phyloP scores from a whole-genome alignment of 2,329 filamentous ascomycete species.

The Aspergillus clavatus region DNA sequence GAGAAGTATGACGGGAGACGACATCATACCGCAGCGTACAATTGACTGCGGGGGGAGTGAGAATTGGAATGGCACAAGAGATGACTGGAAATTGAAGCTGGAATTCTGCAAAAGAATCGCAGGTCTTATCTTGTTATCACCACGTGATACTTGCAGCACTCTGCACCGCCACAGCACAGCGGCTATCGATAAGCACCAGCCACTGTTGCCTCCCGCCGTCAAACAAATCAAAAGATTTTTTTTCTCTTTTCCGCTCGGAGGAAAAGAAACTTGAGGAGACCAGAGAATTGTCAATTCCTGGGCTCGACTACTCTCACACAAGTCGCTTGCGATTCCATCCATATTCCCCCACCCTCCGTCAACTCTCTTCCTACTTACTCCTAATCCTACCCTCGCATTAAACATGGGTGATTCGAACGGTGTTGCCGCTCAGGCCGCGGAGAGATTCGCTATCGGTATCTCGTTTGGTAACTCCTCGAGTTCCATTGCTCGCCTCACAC shows the following conservation, averaged over 20 bases:
- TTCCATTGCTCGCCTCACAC: conserved; percentile 84
- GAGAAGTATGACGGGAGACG: conserved; percentile 63
- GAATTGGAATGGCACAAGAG: background rate
- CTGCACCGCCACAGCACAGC: conserved; percentile 31
- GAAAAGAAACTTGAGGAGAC: conserved; percentile 10
- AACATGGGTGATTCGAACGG: conserved; percentile 50
- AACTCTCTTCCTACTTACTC: conserved; percentile 9
- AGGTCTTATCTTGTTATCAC: conserved; percentile 21
- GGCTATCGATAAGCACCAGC: conserved; percentile 35
- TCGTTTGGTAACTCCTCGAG: conserved; percentile 98
- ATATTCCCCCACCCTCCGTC: conserved; percentile 14
- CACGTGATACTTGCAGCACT: conserved; percentile 23
- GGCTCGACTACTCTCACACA: conserved; percentile 5
- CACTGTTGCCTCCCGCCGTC: conserved; percentile 23
- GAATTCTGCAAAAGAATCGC: conserved; percentile 8
- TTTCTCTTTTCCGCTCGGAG: conserved; percentile 15
- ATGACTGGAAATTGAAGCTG: background rate
- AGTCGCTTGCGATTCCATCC: conserved; percentile 18
- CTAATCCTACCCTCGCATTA: conserved; percentile 6
- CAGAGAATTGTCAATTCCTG: conserved; percentile 3
- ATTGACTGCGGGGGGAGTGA: background rate
- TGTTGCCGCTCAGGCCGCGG: conserved; percentile 40
- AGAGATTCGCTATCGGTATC: conserved; percentile 78
- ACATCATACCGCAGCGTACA: conserved; percentile 41
- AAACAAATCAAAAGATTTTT: conserved; percentile 36